Base-by-base conservation (phyloP, 768 basidiomycete species). In the Mycena haematopus region DNA sequence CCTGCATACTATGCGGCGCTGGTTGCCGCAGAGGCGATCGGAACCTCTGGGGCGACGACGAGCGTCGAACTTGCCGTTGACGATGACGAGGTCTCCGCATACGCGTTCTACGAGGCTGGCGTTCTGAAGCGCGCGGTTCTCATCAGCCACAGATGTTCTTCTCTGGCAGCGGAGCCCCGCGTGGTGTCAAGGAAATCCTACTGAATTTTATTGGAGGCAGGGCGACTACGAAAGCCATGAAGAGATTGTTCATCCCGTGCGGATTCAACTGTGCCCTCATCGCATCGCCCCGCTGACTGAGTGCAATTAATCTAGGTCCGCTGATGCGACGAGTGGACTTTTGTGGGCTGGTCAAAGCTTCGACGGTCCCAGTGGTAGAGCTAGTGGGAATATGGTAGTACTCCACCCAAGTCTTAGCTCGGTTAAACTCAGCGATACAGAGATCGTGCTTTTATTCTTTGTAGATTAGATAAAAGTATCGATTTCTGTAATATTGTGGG, bases 1-100 rank as follows among this genome's bases (percentile, higher is more conserved):
- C 77, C 82, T 4, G 64, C 75, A 4, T 84, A 81, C 72, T 81
- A 82, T 60, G 77, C 75, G 0, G 79, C 75, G 2, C 73, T 83
- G 61, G 70, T 82, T 29, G 72, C 76, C 50, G 75, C 76, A 25
- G 78, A 77, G 63, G 59, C 59, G 72, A 75, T 82, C 38, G 79
- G 81, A 19, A 38, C 54, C 22, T 64, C 59, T 19, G 72, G 70
- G 31, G 71, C 72, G 7, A 69, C 76, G 10, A 68, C 71, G 50
- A 65, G 76, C 46, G 70, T 75, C 35, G 80, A 85, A 67, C 70
- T 83, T 29, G 42, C 58, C 14, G 65, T 81, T 17, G 50, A 73
- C 61, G 71, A 76, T 57, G 47, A 72, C 17, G 69, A 74, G 52
- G 68, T 82, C 19, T 75, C 79, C 11, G 82, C 80, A 31, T 82